phyloP scores from a whole-genome alignment of 2,329 filamentous ascomycete species.

The Tolypocladium endophyticum region DNA sequence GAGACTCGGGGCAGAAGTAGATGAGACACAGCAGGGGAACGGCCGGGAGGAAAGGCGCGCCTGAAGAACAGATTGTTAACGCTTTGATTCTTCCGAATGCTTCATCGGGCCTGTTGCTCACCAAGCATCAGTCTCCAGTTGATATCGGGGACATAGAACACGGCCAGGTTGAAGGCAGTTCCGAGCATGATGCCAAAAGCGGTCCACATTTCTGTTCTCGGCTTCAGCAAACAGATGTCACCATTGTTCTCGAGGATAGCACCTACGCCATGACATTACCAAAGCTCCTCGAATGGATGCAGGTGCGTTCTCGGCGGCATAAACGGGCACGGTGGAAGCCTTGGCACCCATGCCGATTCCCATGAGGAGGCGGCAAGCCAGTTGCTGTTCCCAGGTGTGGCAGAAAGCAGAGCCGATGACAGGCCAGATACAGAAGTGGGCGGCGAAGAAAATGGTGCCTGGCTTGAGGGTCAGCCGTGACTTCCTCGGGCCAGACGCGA shows the following conservation, averaged over 20 bases:
- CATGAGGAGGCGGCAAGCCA: slow-evolving; percentile 55
- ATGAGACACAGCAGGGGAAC: slow-evolving; percentile 42
- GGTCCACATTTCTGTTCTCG: slow-evolving; percentile 47
- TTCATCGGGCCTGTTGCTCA: background rate
- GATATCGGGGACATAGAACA: slow-evolving; percentile 13
- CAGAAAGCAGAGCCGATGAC: slow-evolving; percentile 55
- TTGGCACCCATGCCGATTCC: slow-evolving; percentile 62
- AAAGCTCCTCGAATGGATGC: slow-evolving; percentile 60
- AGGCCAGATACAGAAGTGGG: slow-evolving; percentile 57
- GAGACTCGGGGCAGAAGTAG: slow-evolving; percentile 54
- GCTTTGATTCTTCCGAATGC: background rate
- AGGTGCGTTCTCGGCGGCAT: slow-evolving; percentile 62
- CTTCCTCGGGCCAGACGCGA: background rate
- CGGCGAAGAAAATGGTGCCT: slow-evolving; percentile 57
- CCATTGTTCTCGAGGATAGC: background rate
- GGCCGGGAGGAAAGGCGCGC: slow-evolving; percentile 48
- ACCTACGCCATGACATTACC: slow-evolving; percentile 63
- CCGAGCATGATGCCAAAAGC: slow-evolving; percentile 41
- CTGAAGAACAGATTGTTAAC: background rate
- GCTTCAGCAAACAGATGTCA: background rate
- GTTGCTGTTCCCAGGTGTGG: slow-evolving; percentile 56
- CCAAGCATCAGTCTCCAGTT: slow-evolving; percentile 38
- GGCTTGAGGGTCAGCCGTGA: background rate
- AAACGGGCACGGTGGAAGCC: slow-evolving; percentile 57
- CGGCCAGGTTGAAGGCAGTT: slow-evolving; percentile 23